These are phyloP conservation scores for Erodium moschatum DNA, from an alignment of 441 rosid species.

Conservation along the genomic window DNA sequence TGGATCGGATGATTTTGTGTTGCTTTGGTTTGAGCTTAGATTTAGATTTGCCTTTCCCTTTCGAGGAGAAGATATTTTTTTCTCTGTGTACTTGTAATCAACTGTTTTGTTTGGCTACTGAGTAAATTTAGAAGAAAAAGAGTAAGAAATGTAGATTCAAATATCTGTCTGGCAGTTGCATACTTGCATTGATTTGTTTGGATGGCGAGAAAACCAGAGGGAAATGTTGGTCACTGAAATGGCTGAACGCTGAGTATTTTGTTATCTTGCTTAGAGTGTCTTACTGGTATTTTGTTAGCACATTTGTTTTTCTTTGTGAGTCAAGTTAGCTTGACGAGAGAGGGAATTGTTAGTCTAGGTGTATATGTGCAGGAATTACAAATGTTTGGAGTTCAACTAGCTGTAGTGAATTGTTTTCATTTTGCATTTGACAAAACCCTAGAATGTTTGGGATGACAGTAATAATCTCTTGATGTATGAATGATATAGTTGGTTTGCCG, in stretches of 20 bases:
- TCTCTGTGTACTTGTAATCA: neutral
- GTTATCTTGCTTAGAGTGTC: neutral
- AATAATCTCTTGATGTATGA: too few species aligned
- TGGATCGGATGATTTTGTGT: neutral
- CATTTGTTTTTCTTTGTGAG: neutral
- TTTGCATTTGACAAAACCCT: neutral
- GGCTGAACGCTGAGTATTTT: neutral
- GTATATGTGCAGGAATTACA: neutral
- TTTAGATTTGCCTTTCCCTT: slow-evolving; percentile 3
- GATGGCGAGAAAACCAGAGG: neutral
- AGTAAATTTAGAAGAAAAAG: neutral
- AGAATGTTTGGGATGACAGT: neutral
- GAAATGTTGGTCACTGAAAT: neutral
- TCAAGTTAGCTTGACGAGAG: neutral
- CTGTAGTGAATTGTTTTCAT: neutral
- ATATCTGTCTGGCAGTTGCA: neutral
- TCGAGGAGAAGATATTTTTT: neutral
- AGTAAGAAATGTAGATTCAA: neutral
- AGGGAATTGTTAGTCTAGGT: neutral
- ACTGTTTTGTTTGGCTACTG: slow-evolving; percentile 3
- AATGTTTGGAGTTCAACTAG: neutral
- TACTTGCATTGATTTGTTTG: neutral
- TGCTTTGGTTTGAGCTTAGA: neutral
- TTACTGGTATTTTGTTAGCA: neutral
- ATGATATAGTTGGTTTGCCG: neutral